Percentiles rank a stretch among this genome's conserved stretches.
phyloP scores from a whole-genome alignment of 345 rosid species.

The Salix caprea region DNA sequence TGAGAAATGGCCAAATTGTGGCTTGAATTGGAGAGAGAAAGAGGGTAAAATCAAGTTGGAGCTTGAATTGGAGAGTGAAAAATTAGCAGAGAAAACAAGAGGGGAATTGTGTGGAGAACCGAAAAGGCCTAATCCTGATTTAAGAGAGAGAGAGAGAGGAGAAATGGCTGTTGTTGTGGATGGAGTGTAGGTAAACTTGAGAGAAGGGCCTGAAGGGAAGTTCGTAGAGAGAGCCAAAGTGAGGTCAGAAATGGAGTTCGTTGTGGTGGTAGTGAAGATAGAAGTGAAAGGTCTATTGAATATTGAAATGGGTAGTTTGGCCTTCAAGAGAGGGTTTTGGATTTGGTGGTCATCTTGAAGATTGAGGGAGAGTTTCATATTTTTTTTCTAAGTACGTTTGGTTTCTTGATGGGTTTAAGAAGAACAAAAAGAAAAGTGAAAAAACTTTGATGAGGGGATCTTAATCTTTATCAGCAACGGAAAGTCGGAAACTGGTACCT shows the following conservation, averaged over 20 bases:
- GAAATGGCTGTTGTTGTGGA: conserved; percentile 16
- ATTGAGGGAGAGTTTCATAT: conserved; percentile 52
- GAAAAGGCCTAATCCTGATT: conserved; percentile 59
- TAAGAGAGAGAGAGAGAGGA: conserved; percentile 50
- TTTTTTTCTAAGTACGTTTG: background rate
- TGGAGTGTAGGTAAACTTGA: conserved; percentile 38
- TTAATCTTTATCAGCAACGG: background rate
- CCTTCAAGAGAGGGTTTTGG: conserved; percentile 35
- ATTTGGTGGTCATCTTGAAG: conserved; percentile 26
- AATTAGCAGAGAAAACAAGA: conserved; percentile 49
- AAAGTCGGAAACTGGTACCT: too few species aligned
- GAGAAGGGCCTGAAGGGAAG: conserved; percentile 57
- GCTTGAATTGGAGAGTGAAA: conserved; percentile 34
- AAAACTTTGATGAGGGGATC: background rate
- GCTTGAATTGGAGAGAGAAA: conserved; percentile 63
- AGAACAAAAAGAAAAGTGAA: background rate
- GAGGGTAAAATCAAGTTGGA: conserved; percentile 31
- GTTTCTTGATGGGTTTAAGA: background rate
- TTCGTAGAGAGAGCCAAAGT: conserved; percentile 48
- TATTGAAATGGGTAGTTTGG: conserved; percentile 47
- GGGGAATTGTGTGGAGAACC: conserved; percentile 60
- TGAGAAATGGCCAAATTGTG: conserved; percentile 51
- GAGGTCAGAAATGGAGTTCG: conserved; percentile 24
- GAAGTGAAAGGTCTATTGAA: conserved; percentile 52
- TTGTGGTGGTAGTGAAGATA: conserved; percentile 24